Conservation (phyloP, 257 asterid species). For the Fraxinus anomala region DNA sequence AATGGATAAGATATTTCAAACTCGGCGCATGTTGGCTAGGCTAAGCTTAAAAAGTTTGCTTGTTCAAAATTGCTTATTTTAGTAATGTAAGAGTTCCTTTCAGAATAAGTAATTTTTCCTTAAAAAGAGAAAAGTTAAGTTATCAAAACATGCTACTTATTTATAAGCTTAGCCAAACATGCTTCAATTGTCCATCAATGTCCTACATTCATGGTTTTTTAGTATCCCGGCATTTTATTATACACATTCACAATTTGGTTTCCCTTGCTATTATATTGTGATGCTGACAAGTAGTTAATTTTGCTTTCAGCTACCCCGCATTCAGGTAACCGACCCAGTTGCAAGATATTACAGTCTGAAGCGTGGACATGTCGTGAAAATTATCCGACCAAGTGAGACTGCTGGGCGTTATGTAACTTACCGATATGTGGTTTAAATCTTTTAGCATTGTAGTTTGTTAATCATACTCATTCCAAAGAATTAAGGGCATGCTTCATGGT, state of each 20-base stretch:
- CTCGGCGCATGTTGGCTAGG: no score
- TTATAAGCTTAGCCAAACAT: not conserved
- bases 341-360: conserved; percentile 77
- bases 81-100: no score
- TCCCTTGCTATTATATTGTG: conserved; percentile 10
- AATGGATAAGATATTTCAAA: no score
- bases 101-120: no score
- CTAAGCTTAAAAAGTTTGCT: no score
- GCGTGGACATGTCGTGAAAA: conserved; percentile 75
- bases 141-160: not conserved
- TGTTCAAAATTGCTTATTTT: no score
- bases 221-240: not conserved
- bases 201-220: not conserved
- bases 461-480: not conserved
- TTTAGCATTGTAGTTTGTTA: not conserved
- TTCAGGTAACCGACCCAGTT: conserved; percentile 74
- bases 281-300: conserved; percentile 8
- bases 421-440: conserved; percentile 60
- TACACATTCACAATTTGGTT: not conserved
- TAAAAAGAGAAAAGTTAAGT: no score
- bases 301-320: conserved; percentile 70
- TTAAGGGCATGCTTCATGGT: not conserved
- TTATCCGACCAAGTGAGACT: conserved; percentile 87
- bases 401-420: conserved; percentile 85
- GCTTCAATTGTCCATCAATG: not conserved